Conservation (phyloP, 2,329 filamentous ascomycete species). For the Stachybotrys chartarum region DNA sequence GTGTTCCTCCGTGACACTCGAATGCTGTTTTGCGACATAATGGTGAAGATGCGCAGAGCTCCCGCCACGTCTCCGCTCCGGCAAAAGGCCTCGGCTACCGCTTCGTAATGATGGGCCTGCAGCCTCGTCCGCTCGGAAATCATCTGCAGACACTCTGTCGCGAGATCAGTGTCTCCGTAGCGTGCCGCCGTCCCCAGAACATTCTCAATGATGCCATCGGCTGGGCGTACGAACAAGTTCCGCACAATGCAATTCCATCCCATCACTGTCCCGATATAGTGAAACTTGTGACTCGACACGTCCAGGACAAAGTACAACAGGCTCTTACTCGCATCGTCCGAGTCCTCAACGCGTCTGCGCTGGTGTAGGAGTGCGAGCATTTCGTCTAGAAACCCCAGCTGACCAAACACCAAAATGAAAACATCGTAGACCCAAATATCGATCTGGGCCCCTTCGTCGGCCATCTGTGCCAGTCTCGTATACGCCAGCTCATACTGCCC, state of each 20-base stretch:
- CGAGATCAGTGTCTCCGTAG: conserved; percentile 59
- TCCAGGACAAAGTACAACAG: conserved; percentile 72
- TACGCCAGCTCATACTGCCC: conserved; percentile 77
- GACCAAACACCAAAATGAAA: conserved; percentile 65
- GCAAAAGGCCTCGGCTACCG: conserved; percentile 66
- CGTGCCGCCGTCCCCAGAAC: conserved; percentile 67
- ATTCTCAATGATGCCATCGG: conserved; percentile 58
- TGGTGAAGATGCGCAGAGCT: conserved; percentile 62
- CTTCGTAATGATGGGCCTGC: conserved; percentile 67
- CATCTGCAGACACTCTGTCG: conserved; percentile 59
- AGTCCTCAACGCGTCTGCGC: conserved; percentile 30
- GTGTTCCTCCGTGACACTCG: conserved; percentile 55
- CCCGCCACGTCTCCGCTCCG: conserved; percentile 51
- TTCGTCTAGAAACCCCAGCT: conserved; percentile 69
- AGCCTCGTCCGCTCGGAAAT: conserved; percentile 37
- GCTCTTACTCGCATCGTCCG: conserved; percentile 33
- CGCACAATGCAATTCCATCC: conserved; percentile 64
- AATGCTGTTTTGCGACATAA: conserved; percentile 55
- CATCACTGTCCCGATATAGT: conserved; percentile 57
- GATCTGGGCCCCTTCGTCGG: conserved; percentile 44
- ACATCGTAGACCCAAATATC: conserved; percentile 73
- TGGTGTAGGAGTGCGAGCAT: conserved; percentile 61
- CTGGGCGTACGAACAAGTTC: conserved; percentile 28
- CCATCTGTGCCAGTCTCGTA: conserved; percentile 60
- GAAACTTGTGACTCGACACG: conserved; percentile 55